Percentiles rank a stretch among this genome's conserved stretches.
These are phyloP conservation scores for Lactarius indigo DNA, from an alignment of 768 basidiomycete species.

Conservation along the genomic window DNA sequence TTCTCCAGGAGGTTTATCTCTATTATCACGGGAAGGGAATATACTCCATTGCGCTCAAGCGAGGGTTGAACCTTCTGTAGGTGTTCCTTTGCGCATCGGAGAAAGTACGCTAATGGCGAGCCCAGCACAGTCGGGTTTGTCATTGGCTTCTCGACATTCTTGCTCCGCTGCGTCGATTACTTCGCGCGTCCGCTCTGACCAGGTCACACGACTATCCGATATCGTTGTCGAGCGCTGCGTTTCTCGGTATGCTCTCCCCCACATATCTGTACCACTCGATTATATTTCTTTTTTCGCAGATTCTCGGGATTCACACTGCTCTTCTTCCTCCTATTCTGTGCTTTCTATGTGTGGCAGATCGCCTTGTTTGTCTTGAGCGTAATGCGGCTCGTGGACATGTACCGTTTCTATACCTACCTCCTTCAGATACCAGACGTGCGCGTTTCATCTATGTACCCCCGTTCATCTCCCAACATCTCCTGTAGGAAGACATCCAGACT, in stretches of 20 bases:
- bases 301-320: conserved; percentile 82
- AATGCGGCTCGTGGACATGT: conserved; percentile 85
- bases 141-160: conserved; percentile 96
- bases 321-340: conserved; percentile 81
- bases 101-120: conserved; percentile 30
- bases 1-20: conserved; percentile 89
- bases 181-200: conserved; percentile 65
- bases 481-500: conserved; percentile 92
- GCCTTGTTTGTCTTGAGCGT: conserved; percentile 72
- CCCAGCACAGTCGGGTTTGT: conserved; percentile 94
- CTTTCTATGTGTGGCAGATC: conserved; percentile 88
- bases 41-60: conserved; percentile 87
- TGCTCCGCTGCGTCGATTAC: conserved; percentile 96
- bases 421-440: conserved; percentile 92
- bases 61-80: conserved; percentile 92
- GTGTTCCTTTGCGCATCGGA: conserved; percentile 38
- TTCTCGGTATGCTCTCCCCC: conserved; percentile 55
- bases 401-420: conserved; percentile 92
- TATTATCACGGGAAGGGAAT: conserved; percentile 98
- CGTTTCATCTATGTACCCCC: conserved; percentile 18
- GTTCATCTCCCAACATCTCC: conserved; percentile 17
- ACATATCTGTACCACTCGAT: conserved; percentile 2
- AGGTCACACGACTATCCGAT: conserved; percentile 67
- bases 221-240: conserved; percentile 82
- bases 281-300: conserved; percentile 36